These are phyloP conservation scores for Hypoxylon sp. DNA, from an alignment of 2,329 filamentous ascomycete genomes.

Conservation along the genomic window DNA sequence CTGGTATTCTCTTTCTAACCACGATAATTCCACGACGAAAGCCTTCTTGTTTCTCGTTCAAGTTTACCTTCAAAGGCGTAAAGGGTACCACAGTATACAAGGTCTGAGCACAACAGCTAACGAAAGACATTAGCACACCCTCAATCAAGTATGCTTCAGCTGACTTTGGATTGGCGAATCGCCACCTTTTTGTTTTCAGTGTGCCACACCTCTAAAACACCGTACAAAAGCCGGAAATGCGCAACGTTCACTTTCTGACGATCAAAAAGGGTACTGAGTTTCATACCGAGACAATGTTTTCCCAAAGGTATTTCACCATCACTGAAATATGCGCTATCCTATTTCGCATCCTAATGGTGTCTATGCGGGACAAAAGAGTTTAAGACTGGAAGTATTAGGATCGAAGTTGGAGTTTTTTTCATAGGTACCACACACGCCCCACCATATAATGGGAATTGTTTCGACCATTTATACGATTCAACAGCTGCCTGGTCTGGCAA, in stretches of 20 bases:
- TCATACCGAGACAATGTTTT: not conserved
- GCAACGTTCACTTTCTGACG: not conserved
- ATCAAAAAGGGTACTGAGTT: not conserved
- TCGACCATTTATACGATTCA: conserved; percentile 16
- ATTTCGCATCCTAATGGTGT: not conserved
- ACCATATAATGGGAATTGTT: conserved; percentile 16
- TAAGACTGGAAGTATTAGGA: not conserved
- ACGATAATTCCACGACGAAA: not conserved
- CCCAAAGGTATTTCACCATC: not conserved
- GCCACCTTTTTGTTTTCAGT: not conserved
- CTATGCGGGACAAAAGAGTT: not conserved
- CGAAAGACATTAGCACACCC: not conserved
- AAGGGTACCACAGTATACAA: not conserved
- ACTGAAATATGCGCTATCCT: not conserved
- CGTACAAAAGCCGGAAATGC: not conserved
- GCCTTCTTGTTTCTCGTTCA: not conserved
- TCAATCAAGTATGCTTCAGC: not conserved
- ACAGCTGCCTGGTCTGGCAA: conserved; percentile 29
- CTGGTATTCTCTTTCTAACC: not conserved
- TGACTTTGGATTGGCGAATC: not conserved
- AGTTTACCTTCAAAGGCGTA: not conserved
- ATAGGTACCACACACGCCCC: not conserved
- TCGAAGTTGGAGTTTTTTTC: not conserved
- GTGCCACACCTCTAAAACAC: not conserved
- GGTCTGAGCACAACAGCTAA: not conserved